Base-by-base conservation (phyloP, 23 red algal species). In the Pyropia yezoensis region DNA sequence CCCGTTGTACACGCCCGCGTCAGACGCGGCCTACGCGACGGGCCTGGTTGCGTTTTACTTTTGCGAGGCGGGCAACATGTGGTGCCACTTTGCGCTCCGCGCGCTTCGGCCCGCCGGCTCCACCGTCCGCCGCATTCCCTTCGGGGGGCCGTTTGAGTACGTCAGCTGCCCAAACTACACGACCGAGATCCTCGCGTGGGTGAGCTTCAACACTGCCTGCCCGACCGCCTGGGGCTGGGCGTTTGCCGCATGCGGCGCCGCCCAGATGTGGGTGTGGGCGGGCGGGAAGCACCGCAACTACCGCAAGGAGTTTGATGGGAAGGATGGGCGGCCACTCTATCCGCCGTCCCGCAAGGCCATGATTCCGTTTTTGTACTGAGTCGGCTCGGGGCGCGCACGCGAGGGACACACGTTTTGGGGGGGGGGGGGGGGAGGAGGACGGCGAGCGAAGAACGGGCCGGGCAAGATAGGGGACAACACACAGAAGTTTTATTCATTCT, bases 221-320 rank as follows among this genome's bases (percentile, higher is more conserved):
- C 64, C 50, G 11, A 88, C 82, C 16, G 51, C 84, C 20, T 59
- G 76, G 7, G 91, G 83, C 17, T 55, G 70, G 34, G 17, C 85
- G 22, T 96, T 96, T 49, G 84, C 89, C 78, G 20, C 65, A 21
- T 83, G 65, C 45, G 91, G 91, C 52, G 78, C 91, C 7, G 62
- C 71, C 32, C 91, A 96, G 57, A 96, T 96, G 91, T 54, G 75
- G 18, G n/a, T 96, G 13, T 96, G 91, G 91, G 91, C 91, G n/a
- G 21, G 65, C 22, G 77, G 54, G 19, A 96, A 96, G 64, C 91
- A 96, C 66, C 59, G 79, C 33, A 69, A 81, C 15, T 96, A 96
- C 59, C 50, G 60, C 9, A 66, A 62, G 53, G 91, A 96, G 28
- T 96, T 96, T 50, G 73, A 91, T 69, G 88, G 88, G 29, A 57